Base-by-base conservation (phyloP, 345 rosid genomes). In the Eucalyptus regnans region DNA sequence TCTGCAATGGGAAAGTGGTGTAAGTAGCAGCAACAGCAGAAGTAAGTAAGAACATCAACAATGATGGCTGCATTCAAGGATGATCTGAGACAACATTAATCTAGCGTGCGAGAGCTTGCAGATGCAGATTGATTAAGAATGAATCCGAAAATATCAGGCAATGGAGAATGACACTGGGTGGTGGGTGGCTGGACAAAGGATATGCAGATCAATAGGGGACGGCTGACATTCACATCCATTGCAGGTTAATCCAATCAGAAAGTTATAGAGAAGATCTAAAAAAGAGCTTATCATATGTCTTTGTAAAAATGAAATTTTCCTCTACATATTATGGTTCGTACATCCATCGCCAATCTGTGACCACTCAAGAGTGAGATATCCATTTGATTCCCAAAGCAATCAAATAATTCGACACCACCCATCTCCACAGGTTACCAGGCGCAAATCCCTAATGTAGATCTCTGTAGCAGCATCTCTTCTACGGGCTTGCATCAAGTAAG, bases 1-100 rank as follows among this genome's bases (percentile, higher is more conserved):
- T 76, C 83, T 76, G 83, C 83, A 20, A 76, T 76, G 83, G 4
- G 13, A 9, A 76, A 37, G 48, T 37, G 48, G 83, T 10, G 8
- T 76, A 66, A 50, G 93, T 95, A 91, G 93, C 76, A 44, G 90
- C 10, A 33, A 87, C 51, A 12, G 60, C 43, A 48, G 9, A 89
- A 66, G 89, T 44, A 49, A 22, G 46, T 17, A 49, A 48, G 14
- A 76, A 44, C 83, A 37, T 37, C 83, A 76, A 71, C 81, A 71
- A 37, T 76, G 83, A 76, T 37, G 15, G 27, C 83, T 41, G 27
- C 48, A 76, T 37, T 76, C 46, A 37, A 76, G 83, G 48, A 76
- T 76, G 83, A 37, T 37, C 46, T 9, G 48, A 37, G 20, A 76
- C 48, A 3, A 76, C 4, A 76, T 20, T 37, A 76, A 37, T 76